These are phyloP conservation scores for Musa acuminata DNA, from an alignment of 176 grass and related monocot species.

Conservation along the genomic window DNA sequence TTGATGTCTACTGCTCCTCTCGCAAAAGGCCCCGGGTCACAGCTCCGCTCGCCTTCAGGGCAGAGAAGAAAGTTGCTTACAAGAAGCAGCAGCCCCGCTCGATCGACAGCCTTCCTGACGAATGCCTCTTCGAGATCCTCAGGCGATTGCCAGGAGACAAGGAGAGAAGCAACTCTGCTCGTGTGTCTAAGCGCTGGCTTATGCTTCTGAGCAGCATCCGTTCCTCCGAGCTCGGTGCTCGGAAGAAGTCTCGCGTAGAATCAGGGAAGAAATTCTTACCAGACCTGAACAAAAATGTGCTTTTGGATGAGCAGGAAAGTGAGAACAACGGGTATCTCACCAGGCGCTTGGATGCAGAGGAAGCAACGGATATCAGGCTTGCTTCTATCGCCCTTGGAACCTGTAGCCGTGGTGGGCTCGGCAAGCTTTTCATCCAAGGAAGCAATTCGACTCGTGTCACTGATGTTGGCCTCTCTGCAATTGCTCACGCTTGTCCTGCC, in stretches of 20 bases:
- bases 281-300: constrained; percentile 51
- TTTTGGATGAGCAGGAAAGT: constrained; percentile 1
- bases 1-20: constrained; percentile 29
- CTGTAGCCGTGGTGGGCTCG: constrained; percentile 39
- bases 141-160: constrained; percentile 48
- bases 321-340: constrained; percentile 29
- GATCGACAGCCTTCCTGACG: constrained; percentile 73
- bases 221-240: constrained; percentile 44
- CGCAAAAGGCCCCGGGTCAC: constrained; percentile 67
- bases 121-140: constrained; percentile 90
- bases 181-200: constrained; percentile 85
- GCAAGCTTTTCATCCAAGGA: constrained; percentile 48
- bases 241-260: not conserved
- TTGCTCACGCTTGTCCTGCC: constrained; percentile 46
- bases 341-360: constrained; percentile 43
- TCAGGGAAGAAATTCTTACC: constrained; percentile 28
- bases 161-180: constrained; percentile 62
- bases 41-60: constrained; percentile 41
- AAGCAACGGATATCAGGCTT: constrained; percentile 67
- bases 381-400: constrained; percentile 47
- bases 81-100: constrained; percentile 35
- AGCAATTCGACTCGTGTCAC: constrained; percentile 66
- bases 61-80: not conserved
- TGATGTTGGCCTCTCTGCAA: constrained; percentile 50
- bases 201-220: constrained; percentile 59